Evolutionary conservation across 2,329 filamentous ascomycete genomes (phyloP).

Genomic region (Oidium heveae): DNA sequence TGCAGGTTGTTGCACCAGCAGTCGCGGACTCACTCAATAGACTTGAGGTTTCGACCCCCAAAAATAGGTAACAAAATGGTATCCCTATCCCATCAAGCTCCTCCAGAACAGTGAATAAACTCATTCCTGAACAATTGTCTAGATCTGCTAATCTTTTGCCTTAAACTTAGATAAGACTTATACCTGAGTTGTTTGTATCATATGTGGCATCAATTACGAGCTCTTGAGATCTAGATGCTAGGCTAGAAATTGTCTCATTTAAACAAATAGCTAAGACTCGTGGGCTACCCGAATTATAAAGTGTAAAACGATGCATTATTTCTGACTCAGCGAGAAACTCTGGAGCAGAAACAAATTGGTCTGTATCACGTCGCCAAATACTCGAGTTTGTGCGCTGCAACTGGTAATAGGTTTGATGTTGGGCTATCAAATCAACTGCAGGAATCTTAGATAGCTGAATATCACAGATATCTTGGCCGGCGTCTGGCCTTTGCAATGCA

Average conservation of each 20-base stretch:
- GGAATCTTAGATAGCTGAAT: not conserved
- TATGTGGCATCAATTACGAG: too few species aligned
- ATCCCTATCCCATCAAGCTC: not conserved
- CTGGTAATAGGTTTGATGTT: not conserved
- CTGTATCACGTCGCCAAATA: too few species aligned
- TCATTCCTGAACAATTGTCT: not conserved
- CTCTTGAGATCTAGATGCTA: too few species aligned
- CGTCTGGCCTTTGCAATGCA: not conserved
- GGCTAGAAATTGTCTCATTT: too few species aligned
- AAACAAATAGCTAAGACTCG: not conserved
- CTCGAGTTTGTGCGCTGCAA: not conserved
- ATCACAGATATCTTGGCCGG: not conserved
- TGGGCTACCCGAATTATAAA: not conserved
- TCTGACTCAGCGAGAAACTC: not conserved
- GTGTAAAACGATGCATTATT: not conserved
- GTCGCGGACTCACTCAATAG: too few species aligned
- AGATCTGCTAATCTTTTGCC: not conserved
- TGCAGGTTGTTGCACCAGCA: not conserved
- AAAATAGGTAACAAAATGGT: not conserved
- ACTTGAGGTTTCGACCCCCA: not conserved
- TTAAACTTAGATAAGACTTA: not conserved
- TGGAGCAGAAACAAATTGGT: too few species aligned
- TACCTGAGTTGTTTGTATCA: too few species aligned
- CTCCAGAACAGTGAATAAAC: not conserved
- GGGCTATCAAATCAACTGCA: too few species aligned